Evolutionary conservation across 352 stramenopile genomes (phyloP).

Genomic region (Phytopythium vexans): DNA sequence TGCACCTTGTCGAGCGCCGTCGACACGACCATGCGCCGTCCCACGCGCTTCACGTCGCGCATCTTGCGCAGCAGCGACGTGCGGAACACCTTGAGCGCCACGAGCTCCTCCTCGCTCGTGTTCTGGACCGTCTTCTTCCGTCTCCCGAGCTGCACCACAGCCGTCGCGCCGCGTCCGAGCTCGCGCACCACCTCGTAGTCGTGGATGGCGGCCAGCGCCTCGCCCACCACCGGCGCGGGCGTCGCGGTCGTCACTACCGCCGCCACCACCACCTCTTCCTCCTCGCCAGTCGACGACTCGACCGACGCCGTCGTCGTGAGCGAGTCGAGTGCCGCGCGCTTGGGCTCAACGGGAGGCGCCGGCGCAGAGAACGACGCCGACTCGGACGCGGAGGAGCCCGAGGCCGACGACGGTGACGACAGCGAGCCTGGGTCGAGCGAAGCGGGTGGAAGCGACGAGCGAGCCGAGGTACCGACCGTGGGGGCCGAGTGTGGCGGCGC

Average conservation of each 20-base stretch:
- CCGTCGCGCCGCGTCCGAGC: slow-evolving; percentile 74
- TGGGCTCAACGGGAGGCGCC: no score
- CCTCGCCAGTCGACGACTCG: slow-evolving; percentile 34
- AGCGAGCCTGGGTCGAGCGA: no score
- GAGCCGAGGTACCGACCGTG: no score
- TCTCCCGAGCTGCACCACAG: slow-evolving; percentile 74
- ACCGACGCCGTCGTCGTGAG: slow-evolving; percentile 31
- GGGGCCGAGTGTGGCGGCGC: no score
- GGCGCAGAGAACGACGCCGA: no score
- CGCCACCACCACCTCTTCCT: no score
- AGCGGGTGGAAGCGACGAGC: no score
- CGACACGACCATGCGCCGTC: slow-evolving; percentile 79
- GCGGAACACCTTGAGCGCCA: slow-evolving; percentile 85
- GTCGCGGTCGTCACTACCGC: no score
- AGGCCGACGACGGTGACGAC: no score
- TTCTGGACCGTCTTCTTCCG: slow-evolving; percentile 33
- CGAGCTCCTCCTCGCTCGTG: slow-evolving; percentile 39
- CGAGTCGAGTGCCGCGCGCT: slow-evolving; percentile 32
- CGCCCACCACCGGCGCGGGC: slow-evolving; percentile 8
- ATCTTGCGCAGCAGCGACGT: slow-evolving; percentile 85
- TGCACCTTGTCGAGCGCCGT: slow-evolving; percentile 86
- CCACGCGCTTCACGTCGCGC: slow-evolving; percentile 82
- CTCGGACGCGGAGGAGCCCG: no score
- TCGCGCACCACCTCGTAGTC: slow-evolving; percentile 84
- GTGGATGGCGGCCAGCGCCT: slow-evolving; percentile 33